These are phyloP conservation scores for Aspergillus pseudoviridinutans DNA, from an alignment of 2,329 filamentous ascomycete species.

Conservation along the genomic window DNA sequence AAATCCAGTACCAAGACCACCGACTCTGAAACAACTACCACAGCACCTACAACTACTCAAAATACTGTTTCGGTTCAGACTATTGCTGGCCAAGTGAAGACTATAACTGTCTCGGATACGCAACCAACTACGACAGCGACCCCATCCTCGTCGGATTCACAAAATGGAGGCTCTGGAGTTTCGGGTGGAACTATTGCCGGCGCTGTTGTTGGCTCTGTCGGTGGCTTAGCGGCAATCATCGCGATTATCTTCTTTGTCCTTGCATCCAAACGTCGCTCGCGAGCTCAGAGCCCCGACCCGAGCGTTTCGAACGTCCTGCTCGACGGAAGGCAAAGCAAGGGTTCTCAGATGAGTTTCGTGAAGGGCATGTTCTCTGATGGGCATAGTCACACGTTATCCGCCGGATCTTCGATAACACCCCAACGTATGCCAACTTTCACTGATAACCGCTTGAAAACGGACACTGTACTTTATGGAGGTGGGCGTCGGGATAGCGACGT, in stretches of 20 bases:
- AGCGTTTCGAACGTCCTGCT: constrained; percentile 27
- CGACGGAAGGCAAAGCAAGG: constrained; percentile 31
- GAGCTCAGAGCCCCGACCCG: constrained; percentile 25
- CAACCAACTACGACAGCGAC: constrained; percentile 11
- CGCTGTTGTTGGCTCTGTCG: constrained; percentile 40
- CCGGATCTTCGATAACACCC: constrained; percentile 18
- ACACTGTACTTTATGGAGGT: constrained; percentile 37
- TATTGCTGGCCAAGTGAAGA: constrained; percentile 24
- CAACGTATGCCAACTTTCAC: constrained; percentile 33
- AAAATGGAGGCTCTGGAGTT: constrained; percentile 22
- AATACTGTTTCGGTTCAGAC: constrained; percentile 19
- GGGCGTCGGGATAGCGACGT: constrained; percentile 41
- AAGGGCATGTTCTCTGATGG: constrained; percentile 30
- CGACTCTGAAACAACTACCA: constrained; percentile 12
- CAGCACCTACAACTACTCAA: constrained; percentile 3
- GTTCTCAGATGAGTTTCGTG: constrained; percentile 33
- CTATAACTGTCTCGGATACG: constrained; percentile 21
- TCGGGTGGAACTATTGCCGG: constrained; percentile 43
- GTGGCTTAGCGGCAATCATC: constrained; percentile 34
- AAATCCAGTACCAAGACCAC: constrained; percentile 10
- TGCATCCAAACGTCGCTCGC: constrained; percentile 35
- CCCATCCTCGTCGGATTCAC: constrained; percentile 1
- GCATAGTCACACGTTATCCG: constrained; percentile 21
- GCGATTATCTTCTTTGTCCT: constrained; percentile 39
- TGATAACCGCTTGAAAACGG: constrained; percentile 44